phyloP scores from a whole-genome alignment of 2,329 filamentous ascomycete species.

The Penicillium digitatum region DNA sequence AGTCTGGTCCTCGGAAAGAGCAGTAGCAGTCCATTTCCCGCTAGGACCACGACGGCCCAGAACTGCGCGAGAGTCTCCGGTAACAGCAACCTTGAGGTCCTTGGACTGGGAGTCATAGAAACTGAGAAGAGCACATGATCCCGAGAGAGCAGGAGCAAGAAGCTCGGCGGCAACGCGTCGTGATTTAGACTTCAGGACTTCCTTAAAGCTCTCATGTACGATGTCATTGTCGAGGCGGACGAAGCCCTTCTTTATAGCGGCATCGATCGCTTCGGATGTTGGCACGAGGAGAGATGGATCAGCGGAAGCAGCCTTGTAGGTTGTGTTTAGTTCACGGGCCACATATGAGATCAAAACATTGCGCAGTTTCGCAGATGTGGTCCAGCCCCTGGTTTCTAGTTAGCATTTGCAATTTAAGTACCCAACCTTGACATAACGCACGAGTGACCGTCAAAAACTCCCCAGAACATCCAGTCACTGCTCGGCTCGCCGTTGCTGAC shows the following conservation, averaged over 20 bases:
- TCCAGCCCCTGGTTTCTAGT: constrained; percentile 70
- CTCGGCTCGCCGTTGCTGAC: constrained; percentile 54
- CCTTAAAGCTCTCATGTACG: constrained; percentile 85
- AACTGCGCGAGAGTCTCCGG: constrained; percentile 92
- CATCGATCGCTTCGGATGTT: constrained; percentile 74
- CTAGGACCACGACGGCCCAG: constrained; percentile 71
- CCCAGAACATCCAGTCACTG: constrained; percentile 99
- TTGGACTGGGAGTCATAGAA: constrained; percentile 91
- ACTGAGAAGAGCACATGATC: constrained; percentile 92
- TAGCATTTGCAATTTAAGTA: constrained; percentile 1
- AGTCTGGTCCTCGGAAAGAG: constrained; percentile 90
- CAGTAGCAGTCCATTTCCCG: constrained; percentile 89
- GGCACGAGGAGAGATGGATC: constrained; percentile 60
- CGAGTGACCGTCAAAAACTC: constrained; percentile 96
- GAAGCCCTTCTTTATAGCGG: constrained; percentile 90
- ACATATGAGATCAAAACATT: constrained; percentile 91
- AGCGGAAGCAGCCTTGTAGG: constrained; percentile 71
- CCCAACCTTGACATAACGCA: constrained; percentile 46
- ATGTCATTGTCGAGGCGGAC: constrained; percentile 88
- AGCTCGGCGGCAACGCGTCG: constrained; percentile 89
- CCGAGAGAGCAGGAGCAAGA: constrained; percentile 86
- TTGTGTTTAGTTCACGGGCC: constrained; percentile 84
- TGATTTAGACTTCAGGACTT: constrained; percentile 81
- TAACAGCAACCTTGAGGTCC: constrained; percentile 87
- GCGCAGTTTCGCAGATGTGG: constrained; percentile 90